These are phyloP conservation scores for Fusarium sp. DNA, from an alignment of 2,329 filamentous ascomycete genomes.

Conservation along the genomic window DNA sequence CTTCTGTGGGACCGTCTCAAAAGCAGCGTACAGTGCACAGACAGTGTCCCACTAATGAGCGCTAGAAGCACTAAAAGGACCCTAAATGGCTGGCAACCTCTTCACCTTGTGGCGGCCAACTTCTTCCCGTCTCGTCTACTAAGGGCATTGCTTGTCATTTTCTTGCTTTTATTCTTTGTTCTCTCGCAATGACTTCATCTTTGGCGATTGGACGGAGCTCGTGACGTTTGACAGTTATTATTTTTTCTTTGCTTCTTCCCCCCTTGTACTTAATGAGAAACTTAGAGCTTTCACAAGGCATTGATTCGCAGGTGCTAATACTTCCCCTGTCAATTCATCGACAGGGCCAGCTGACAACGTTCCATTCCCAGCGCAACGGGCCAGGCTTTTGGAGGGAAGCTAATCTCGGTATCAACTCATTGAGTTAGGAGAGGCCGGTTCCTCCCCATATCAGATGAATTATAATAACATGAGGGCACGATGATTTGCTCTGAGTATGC, in stretches of 20 bases:
- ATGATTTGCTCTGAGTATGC: not conserved
- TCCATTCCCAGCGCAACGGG: slow-evolving; percentile 41
- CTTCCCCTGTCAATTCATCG: slow-evolving; percentile 15
- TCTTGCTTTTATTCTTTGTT: not conserved
- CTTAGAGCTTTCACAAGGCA: not conserved
- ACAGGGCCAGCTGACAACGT: slow-evolving; percentile 23
- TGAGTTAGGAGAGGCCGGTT: slow-evolving; percentile 28
- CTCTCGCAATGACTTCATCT: slow-evolving; percentile 16
- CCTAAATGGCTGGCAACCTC: slow-evolving; percentile 6
- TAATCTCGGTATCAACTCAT: slow-evolving; percentile 41
- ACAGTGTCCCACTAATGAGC: slow-evolving; percentile 30
- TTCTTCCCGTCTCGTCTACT: slow-evolving; percentile 6
- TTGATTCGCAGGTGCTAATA: slow-evolving; percentile 14
- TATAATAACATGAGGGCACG: not conserved
- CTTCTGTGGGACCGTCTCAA: slow-evolving; percentile 27
- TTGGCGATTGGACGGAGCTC: not conserved
- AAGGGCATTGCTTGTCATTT: not conserved
- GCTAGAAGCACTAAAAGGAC: slow-evolving; percentile 9
- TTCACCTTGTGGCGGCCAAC: slow-evolving; percentile 8
- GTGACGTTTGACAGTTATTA: not conserved
- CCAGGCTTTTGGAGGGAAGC: slow-evolving; percentile 30
- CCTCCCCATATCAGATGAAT: slow-evolving; percentile 21
- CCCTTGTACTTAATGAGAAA: slow-evolving; percentile 4
- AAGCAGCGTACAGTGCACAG: slow-evolving; percentile 20
- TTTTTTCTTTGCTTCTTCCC: not conserved